Evolutionary conservation across 768 basidiomycete genomes (phyloP), one percentile per base, ranked within the genome.

Genomic region (Porphyrellus cyaneotinctus): DNA sequence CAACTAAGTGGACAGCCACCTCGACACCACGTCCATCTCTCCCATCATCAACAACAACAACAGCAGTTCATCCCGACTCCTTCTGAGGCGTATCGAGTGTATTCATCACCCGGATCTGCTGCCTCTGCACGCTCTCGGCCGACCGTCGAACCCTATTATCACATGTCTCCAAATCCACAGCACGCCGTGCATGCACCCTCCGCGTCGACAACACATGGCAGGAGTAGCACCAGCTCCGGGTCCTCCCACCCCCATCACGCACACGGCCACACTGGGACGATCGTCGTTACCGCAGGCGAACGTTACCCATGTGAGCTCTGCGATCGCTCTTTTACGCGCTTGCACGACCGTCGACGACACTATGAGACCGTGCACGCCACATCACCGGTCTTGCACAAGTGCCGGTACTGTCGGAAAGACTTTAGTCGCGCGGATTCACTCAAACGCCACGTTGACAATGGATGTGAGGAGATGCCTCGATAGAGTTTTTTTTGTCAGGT

Each of bases 311-410:
- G 88, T 71, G 81, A 85, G 52, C 78, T 80, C 58, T 91, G 88
- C 67, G 83, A 83, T 47, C 85, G 86, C 69, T 85, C 87, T 23
- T 91, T 91, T 67, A 88, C 87, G 31, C 81, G 88, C 56, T 78
- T 84, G 52, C 87, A 90, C 69, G 88, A 91, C 70, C 80, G 86
- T 58, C 88, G 90, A 71, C 80, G 88, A 56, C 88, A 91, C 70
- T 80, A 81, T 59, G 87, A 89, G 69, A 87, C 84, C 15, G 84
- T 88, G 60, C 88, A 90, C 61, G 75, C 82, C 39, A 65, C 82
- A 32, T 75, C 77, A 14, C 84, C 86, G 20, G 75, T 82, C 52
- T 72, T 81, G 58, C 87, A 91, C 66, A 78, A 76, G 47, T 91
- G 89, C 70, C 78, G 78, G 24, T 84, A 75, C 65, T 91, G 89